Conservation (phyloP, 352 stramenopile species). For the Phytophthora capsici region DNA sequence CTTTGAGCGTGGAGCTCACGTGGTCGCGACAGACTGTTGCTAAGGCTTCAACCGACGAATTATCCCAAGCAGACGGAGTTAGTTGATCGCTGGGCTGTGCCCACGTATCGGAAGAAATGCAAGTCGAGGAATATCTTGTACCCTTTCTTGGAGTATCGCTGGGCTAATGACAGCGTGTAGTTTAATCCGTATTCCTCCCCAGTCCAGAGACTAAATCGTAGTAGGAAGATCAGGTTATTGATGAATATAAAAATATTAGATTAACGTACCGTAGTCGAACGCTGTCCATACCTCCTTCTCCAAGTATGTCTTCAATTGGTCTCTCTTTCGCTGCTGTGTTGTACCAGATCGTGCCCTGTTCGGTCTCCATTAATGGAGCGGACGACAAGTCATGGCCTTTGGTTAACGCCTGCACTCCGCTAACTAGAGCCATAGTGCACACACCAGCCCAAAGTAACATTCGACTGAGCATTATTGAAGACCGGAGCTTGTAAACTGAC, state of each 20-base stretch:
- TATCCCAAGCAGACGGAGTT: slow-evolving; percentile 27
- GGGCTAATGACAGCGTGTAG: slow-evolving; percentile 34
- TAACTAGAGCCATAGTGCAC: slow-evolving; percentile 7
- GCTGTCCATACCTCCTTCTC: slow-evolving; percentile 37
- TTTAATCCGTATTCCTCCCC: slow-evolving; percentile 28
- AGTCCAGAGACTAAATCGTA: slow-evolving; percentile 31
- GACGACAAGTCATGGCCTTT: slow-evolving; percentile 45
- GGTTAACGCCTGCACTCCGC: slow-evolving; percentile 17
- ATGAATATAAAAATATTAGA: no score
- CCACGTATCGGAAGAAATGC: slow-evolving; percentile 47
- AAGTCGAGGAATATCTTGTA: slow-evolving; percentile 46
- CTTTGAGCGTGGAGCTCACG: slow-evolving; percentile 38
- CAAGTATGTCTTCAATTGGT: slow-evolving; percentile 37
- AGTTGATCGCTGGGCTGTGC: slow-evolving; percentile 29
- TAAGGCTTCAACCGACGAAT: slow-evolving; percentile 23
- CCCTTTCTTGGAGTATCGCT: slow-evolving; percentile 35
- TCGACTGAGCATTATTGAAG: slow-evolving; percentile 7
- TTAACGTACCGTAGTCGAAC: slow-evolving; percentile 36
- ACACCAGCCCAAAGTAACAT: slow-evolving; percentile 8
- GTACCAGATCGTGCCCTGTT: slow-evolving; percentile 34
- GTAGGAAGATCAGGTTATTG: no score
- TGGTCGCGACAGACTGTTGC: slow-evolving; percentile 23
- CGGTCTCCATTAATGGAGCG: slow-evolving; percentile 30
- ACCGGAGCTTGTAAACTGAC: neutral
- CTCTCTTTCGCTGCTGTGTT: slow-evolving; percentile 18